These are phyloP conservation scores for Fraxinus greggii DNA, from an alignment of 305 asterid species.

Conservation along the genomic window DNA sequence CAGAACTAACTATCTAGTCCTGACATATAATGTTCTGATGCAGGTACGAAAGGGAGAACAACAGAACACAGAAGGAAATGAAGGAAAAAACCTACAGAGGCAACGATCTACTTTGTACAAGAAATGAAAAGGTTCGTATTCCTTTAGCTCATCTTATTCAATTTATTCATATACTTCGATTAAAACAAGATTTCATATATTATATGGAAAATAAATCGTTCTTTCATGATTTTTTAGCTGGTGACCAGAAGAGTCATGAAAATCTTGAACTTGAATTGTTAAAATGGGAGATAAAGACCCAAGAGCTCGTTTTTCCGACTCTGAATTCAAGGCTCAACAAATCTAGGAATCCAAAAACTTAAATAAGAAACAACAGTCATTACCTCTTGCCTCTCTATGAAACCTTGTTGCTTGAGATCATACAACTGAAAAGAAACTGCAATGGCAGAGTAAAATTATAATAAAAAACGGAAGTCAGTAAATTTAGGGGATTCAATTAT, in stretches of 20 bases:
- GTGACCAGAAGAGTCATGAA: neutral
- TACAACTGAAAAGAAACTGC: slow-evolving; percentile 97
- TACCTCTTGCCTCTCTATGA: slow-evolving; percentile 99
- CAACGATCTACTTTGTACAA: neutral
- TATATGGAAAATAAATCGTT: neutral
- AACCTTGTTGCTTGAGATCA: slow-evolving; percentile 99
- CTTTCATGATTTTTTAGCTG: neutral
- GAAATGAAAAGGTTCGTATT: neutral
- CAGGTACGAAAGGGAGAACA: neutral
- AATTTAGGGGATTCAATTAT: slow-evolving; percentile 13
- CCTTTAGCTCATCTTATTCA: neutral
- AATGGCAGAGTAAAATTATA: slow-evolving; percentile 19
- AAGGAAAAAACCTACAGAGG: neutral
- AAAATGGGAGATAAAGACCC: neutral
- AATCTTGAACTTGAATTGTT: neutral
- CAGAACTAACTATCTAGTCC: neutral
- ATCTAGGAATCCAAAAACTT: slow-evolving; percentile 10
- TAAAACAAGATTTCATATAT: neutral
- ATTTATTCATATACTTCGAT: neutral
- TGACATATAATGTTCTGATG: neutral
- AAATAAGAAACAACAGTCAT: slow-evolving; percentile 5
- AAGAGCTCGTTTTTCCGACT: neutral
- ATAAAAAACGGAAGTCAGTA: neutral
- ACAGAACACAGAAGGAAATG: neutral
- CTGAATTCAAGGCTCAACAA: slow-evolving; percentile 8